A percentile compares a stretch with the other conserved stretches of the same genome.
Evolutionary conservation across 2,329 filamentous ascomycete genomes (phyloP).

Genomic region (Talaromyces sp.): DNA sequence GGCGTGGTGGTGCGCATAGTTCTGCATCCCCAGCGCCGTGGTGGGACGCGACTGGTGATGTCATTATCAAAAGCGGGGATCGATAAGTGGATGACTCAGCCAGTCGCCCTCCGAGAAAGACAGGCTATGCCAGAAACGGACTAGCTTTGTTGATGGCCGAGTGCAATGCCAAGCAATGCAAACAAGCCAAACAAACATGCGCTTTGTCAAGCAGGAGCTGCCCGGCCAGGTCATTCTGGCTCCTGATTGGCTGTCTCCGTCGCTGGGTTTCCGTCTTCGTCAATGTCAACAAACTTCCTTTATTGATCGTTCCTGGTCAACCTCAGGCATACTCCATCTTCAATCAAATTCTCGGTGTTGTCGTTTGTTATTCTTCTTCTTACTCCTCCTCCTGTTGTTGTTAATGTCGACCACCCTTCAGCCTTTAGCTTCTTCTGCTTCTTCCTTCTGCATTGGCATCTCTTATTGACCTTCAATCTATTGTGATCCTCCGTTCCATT

Average conservation of each 20-base stretch:
- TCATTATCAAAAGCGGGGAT: constrained; percentile 17
- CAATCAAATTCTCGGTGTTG: not conserved
- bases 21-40: not conserved
- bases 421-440: constrained; percentile 10
- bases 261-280: not conserved
- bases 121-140: constrained; percentile 13
- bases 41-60: constrained; percentile 29
- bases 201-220: not conserved
- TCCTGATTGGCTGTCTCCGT: constrained; percentile 3
- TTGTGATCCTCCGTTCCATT: constrained; percentile 14
- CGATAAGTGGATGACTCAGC: not conserved
- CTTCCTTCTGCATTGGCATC: not conserved
- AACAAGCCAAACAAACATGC: constrained; percentile 6
- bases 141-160: constrained; percentile 20
- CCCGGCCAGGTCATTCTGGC: not conserved
- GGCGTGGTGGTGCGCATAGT: not conserved
- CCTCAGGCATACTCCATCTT: not conserved
- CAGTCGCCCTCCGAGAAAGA: constrained; percentile 21
- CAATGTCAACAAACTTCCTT: constrained; percentile 13
- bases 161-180: not conserved
- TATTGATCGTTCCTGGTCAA: not conserved
- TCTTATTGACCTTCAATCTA: constrained; percentile 15
- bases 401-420: constrained; percentile 16
- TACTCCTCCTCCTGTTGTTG: constrained; percentile 3
- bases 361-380: not conserved